phyloP scores from a whole-genome alignment of 345 rosid genomes.

The Reutealis trisperma region DNA sequence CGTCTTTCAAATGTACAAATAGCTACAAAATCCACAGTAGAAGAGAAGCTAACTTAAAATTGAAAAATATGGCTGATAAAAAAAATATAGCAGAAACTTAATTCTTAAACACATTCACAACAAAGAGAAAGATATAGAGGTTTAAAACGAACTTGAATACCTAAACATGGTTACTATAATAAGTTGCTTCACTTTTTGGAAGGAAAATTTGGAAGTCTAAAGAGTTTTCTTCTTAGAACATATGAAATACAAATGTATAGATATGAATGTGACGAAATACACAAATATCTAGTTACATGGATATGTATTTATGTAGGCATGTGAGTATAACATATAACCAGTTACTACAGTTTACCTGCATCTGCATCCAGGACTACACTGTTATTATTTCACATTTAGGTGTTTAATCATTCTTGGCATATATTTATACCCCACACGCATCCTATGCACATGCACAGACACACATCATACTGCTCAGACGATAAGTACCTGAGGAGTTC shows the following conservation, averaged over 20 bases:
- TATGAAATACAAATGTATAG: neutral
- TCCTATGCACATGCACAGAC: neutral
- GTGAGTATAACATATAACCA: neutral
- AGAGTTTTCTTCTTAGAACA: neutral
- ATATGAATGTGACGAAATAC: neutral
- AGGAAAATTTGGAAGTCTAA: neutral
- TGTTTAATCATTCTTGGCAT: neutral
- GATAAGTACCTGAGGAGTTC: slow-evolving; percentile 82
- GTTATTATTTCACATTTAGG: neutral
- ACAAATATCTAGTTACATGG: neutral
- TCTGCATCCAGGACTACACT: neutral
- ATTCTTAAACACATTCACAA: no score
- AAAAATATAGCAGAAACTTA: no score
- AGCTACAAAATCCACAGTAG: no score
- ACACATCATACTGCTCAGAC: neutral
- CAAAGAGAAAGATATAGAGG: no score
- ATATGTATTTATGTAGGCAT: neutral
- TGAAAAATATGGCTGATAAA: no score
- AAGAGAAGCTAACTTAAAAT: no score
- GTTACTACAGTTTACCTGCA: neutral
- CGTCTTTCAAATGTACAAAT: no score
- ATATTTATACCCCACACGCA: neutral
- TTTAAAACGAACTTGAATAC: no score
- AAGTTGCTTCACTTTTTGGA: neutral
- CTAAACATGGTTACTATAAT: neutral